phyloP scores from a whole-genome alignment of 2,329 filamentous ascomycete genomes.

The Colletotrichum sp. region DNA sequence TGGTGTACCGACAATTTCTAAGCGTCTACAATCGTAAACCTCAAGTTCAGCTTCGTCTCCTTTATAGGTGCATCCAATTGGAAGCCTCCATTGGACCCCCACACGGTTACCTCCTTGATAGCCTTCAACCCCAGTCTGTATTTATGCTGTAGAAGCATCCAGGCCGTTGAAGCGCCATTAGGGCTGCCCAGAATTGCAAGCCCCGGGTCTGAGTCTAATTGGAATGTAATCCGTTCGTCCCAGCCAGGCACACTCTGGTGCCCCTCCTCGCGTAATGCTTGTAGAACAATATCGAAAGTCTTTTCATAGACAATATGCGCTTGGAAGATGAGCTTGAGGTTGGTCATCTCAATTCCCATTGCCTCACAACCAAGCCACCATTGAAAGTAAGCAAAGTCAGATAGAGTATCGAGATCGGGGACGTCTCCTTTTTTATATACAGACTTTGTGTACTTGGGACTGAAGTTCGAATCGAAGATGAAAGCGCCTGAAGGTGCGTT shows the following conservation, averaged over 20 bases:
- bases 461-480: background rate
- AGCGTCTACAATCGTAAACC: background rate
- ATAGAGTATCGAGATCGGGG: background rate
- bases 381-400: background rate
- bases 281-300: background rate
- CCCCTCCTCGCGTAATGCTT: background rate
- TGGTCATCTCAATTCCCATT: background rate
- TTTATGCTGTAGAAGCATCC: background rate
- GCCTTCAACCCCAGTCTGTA: background rate
- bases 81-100: background rate
- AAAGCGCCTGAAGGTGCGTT: background rate
- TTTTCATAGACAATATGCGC: background rate
- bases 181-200: background rate
- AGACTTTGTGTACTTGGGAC: background rate
- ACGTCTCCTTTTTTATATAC: background rate
- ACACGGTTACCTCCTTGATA: background rate
- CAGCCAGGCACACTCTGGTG: background rate
- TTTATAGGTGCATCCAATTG: background rate
- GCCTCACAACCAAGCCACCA: background rate
- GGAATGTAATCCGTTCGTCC: background rate
- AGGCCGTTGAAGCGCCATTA: background rate
- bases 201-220: background rate
- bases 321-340: background rate
- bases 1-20: too few species aligned
- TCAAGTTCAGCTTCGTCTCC: background rate